A percentile compares a stretch with the other conserved stretches of the same genome.
These are phyloP conservation scores for Xenoacremonium recifei DNA, from an alignment of 2,329 filamentous ascomycete species.

Conservation along the genomic window DNA sequence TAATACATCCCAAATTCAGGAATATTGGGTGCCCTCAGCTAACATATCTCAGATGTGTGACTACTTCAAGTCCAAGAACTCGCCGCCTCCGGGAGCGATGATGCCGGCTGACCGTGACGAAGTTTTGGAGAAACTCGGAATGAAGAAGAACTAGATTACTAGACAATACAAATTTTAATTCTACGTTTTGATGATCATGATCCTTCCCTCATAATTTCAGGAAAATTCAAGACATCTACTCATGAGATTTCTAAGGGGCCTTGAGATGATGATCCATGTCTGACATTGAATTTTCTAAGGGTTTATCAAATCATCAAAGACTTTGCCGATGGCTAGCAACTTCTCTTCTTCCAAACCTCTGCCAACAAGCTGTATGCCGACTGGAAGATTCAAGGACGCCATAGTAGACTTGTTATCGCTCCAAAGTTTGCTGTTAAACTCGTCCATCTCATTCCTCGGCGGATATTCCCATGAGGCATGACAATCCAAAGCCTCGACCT, in stretches of 20 bases:
- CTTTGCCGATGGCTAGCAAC: conserved; percentile 33
- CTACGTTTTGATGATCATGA: too few relatives aligned
- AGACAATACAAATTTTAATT: too few relatives aligned
- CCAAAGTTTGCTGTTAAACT: conserved; percentile 18
- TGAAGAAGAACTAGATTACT: not conserved
- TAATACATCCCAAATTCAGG: too few relatives aligned
- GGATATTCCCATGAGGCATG: conserved; percentile 24
- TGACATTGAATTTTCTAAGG: too few relatives aligned
- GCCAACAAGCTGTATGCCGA: conserved; percentile 53
- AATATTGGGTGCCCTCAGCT: too few relatives aligned
- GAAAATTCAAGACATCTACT: too few relatives aligned
- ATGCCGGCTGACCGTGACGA: conserved; percentile 49
- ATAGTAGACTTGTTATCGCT: conserved; percentile 10
- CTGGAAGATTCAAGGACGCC: conserved; percentile 31
- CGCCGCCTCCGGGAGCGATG: conserved; percentile 54
- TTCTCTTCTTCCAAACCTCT: conserved; percentile 54
- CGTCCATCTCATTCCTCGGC: conserved; percentile 10
- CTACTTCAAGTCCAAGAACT: conserved; percentile 67
- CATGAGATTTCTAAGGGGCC: too few relatives aligned
- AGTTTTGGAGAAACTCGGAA: conserved; percentile 13
- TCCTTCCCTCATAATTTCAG: too few relatives aligned
- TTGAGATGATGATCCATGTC: too few relatives aligned
- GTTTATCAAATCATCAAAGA: conserved; percentile 9
- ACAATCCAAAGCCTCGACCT: conserved; percentile 41
- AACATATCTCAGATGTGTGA: conserved; percentile 56